Evolutionary conservation across 345 rosid genomes (phyloP), one percentile per base, ranked within the genome.

Genomic region (Camelina sativa): DNA sequence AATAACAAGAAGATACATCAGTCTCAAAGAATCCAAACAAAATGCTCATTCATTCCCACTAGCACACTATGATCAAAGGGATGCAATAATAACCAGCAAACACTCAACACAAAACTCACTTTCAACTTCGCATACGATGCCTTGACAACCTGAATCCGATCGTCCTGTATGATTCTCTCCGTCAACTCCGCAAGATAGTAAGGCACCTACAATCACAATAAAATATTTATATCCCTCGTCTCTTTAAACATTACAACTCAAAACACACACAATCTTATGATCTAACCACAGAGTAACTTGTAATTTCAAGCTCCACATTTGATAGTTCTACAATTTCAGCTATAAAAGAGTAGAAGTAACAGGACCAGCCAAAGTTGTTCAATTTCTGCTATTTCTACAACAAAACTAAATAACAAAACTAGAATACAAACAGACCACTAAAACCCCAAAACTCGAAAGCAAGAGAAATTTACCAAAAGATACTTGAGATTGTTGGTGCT

Each of bases 401-500:
- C 23, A 56, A 65, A 2, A 25, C 53, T 25, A 67, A 67, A 53
- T 19, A 53, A 40, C 37, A 30, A 46, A n/a, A 16, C 54, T 43
- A 51, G 10, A 44, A 68, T 23, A 59, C 46, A 53, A 32, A 72
- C n/a, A 16, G 12, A 11, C 0, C 22, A 34, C 63, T 34, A 35
- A 20, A 7, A 20, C 22, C 3, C 12, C 12, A 44, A 69, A 55
- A 11, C 13, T 57, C 10, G 12, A 63, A 28, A 6, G 54, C 20
- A 62, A 41, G 34, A 61, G 30, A 28, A 23, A 38, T 8, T 72
- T 86, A 94, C 99, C 94, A 96, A 62, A 74, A 91, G 61, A 77
- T 88, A 92, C 81, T 96, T 96, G 80, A 92, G 93, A 84, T 87
- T 84, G 70, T 81, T 23, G 11, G 97, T 92, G 88, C 91, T 80